Base-by-base conservation (phyloP, 352 stramenopile species). In the Elongisporangium prolatum region DNA sequence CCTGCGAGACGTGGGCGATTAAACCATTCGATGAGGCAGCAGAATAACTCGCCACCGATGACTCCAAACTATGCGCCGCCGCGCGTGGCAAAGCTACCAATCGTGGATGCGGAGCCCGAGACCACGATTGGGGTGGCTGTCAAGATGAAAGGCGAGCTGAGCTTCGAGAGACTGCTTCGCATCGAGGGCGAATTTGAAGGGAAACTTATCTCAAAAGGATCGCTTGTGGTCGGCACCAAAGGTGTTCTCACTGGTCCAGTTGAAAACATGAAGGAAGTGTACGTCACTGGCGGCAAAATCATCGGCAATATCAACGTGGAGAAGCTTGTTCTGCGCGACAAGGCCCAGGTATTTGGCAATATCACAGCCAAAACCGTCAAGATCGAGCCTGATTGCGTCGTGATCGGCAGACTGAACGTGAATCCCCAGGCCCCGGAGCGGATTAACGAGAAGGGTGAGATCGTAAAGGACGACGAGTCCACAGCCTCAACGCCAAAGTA, bases 131-230 rank as follows among this genome's bases (percentile, higher is more conserved):
- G 84, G 18, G 77, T 69, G 9, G 81, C 80, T 0, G 84, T 94
- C 22, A 92, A 91, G 69, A 91, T 94, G 88, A 95, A 91, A 69
- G 89, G 88, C 44, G 88, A 96, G 60, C 69, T 97, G 52, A 92
- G 80, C 49, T 97, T 97, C 55, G 88, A 97, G 44, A 74, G 87
- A 5, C 63, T 97, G 49, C 69, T 97, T 37, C 75, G 89, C 48
- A 92, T 97, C 47, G 89, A 97, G 65, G 89, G 89, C 25, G 84
- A 93, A 55, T 97, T 97, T 59, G 85, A 96, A 56, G 89, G 89
- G 58, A 85, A 89, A 50, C 74, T 97, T 16, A 69, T 93, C 50
- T 97, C 89, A 9, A 93, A 93, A 54, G 89, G 89, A 22, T 93
- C 89, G 24, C 80, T 97, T 2, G 81, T 97, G 11, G 70, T 97